Base-by-base conservation (phyloP, 1,284 basidiomycete genomes). In the Sanghuangporus sanghuang region DNA sequence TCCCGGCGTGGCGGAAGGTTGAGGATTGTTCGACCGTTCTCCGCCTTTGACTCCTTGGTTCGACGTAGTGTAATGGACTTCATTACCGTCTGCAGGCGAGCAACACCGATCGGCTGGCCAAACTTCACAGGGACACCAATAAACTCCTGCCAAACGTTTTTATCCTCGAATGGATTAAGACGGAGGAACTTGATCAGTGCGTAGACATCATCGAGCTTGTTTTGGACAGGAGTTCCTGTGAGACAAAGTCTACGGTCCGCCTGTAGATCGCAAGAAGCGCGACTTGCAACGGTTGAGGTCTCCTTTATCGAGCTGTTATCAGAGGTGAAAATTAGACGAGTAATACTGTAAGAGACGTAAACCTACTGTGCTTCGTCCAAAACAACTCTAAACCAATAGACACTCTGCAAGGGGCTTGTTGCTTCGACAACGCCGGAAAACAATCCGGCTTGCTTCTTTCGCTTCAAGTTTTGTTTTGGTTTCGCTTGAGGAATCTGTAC, bases 191-290 rank as follows among this genome's bases (percentile, higher is more conserved):
- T 96, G 81, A 99, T 88, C 63, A 99, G 81, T 1, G 97, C 95
- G 75, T 90, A 99, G 55, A 99, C 90, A 72, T 99, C 97, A 76
- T 99, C 96, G 63, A 99, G 85, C 73, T 96, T 96, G 81, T 99
- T 99, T 78, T 99, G 97, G 50, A 99, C 94, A 0, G 97, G 97
- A 6, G 97, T 99, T 66, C 97, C 97, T 8, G 96, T 98, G 46
- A 99, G 81, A 72, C 94, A 97, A 52, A 98, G 80, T 21, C 97
- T 87, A 60, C 97, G 89, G 72, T 98, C 93, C 2, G 96, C 95
- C 73, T 92, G 85, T 53, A 99, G 84, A 72, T 97, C 95, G 76
- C 97, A 99, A 9, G 90, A 95, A 3, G 97, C 96, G 66, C 93
- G 88, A 69, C 95, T 95, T 59, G 92, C 96, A 61, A 98, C 93